Conservation (phyloP, 192 early-diverging fungal genomes). For the Coemansia sp. region DNA sequence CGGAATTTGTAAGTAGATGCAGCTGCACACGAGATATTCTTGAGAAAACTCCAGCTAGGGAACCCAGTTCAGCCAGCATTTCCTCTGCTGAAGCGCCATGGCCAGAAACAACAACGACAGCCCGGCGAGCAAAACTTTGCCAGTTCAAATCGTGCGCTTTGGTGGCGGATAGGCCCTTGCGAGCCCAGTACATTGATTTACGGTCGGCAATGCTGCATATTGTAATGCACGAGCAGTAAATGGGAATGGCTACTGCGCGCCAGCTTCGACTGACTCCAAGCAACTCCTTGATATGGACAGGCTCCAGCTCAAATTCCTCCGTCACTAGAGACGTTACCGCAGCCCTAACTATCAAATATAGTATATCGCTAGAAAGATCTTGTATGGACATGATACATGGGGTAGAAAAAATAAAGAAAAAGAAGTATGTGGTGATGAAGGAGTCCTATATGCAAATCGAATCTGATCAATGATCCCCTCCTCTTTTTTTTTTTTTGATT, state of each 20-base stretch:
- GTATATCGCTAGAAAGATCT: constrained; percentile 14
- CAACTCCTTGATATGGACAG: constrained; percentile 5
- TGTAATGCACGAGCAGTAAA: constrained; percentile 21
- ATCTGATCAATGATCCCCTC: not conserved
- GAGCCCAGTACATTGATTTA: constrained; percentile 16
- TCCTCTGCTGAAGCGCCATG: not conserved
- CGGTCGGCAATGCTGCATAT: constrained; percentile 9
- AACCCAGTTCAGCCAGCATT: not conserved
- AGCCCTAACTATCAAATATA: constrained; percentile 6
- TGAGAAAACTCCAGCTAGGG: not conserved
- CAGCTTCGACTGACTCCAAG: constrained; percentile 21
- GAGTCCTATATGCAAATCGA: not conserved
- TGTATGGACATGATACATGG: not conserved
- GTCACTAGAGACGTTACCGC: not conserved
- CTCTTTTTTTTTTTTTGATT: constrained; percentile 15
- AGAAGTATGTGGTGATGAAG: too few species aligned
- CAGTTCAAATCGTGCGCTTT: constrained; percentile 27
- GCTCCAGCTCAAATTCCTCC: constrained; percentile 12
- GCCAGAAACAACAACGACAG: constrained; percentile 5
- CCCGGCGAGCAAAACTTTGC: constrained; percentile 11
- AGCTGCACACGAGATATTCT: constrained; percentile 1
- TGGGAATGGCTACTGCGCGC: constrained; percentile 18
- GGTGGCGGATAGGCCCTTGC: constrained; percentile 15
- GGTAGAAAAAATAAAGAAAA: too few species aligned
- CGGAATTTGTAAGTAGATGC: constrained; percentile 2